These are phyloP conservation scores for Truncatella angustata DNA, from an alignment of 2,329 filamentous ascomycete species.

Conservation along the genomic window DNA sequence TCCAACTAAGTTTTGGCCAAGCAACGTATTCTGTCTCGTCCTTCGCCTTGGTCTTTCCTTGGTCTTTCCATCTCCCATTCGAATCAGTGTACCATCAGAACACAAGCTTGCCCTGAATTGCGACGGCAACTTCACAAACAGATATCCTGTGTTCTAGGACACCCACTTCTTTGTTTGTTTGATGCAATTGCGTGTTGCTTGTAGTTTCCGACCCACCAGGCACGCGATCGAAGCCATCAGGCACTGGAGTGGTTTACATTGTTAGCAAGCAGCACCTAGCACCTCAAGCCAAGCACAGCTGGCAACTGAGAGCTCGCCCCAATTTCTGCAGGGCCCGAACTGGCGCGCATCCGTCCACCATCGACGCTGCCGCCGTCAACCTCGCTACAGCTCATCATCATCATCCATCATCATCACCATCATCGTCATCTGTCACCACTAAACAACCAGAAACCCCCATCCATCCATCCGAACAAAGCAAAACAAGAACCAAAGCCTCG, in stretches of 20 bases:
- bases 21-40: too few relatives aligned
- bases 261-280: neutral
- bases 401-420: slow-evolving; percentile 3
- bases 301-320: slow-evolving; percentile 9
- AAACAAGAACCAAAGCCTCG: too few relatives aligned
- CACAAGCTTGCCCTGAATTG: too few relatives aligned
- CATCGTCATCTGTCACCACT: neutral
- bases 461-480: neutral
- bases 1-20: too few relatives aligned
- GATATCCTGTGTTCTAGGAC: too few relatives aligned
- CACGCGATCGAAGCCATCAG: slow-evolving; percentile 2
- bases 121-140: too few relatives aligned
- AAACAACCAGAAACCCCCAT: neutral
- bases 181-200: neutral
- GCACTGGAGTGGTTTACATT: too few relatives aligned
- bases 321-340: slow-evolving; percentile 19
- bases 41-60: too few relatives aligned
- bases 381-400: neutral
- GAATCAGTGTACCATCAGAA: too few relatives aligned
- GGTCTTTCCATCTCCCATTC: too few relatives aligned
- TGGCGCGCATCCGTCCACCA: slow-evolving; percentile 18
- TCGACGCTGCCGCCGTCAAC: slow-evolving; percentile 1
- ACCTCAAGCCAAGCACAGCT: neutral
- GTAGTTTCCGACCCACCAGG: neutral
- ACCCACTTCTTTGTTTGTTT: too few relatives aligned